Conservation (phyloP, 202 grass and related monocot species). For the Digitaria exilis region DNA sequence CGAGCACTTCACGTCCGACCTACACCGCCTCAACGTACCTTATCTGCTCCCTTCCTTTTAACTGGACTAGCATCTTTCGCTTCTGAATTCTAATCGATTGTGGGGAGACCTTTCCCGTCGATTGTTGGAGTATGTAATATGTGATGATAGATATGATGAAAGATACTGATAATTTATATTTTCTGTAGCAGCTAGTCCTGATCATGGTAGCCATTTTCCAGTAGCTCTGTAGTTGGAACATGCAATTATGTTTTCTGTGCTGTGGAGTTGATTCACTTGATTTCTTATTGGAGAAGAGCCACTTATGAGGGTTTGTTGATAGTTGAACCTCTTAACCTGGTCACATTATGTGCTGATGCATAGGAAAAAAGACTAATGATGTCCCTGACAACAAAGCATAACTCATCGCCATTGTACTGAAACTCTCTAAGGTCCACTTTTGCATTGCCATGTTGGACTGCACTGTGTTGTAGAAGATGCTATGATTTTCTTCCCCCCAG, state of each 20-base stretch:
- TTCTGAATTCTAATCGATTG: not conserved
- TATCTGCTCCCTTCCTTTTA: not conserved
- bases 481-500: not conserved
- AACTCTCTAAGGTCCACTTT: not conserved
- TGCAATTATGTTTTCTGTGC: not conserved
- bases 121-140: not conserved
- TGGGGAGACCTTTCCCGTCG: too few species aligned
- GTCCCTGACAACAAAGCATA: not conserved
- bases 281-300: not conserved
- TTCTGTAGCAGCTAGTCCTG: not conserved
- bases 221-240: not conserved
- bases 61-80: not conserved
- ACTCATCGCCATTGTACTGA: not conserved
- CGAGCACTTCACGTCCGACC: slow-evolving; percentile 93
- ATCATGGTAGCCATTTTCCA: slow-evolving; percentile 2
- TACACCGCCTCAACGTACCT: slow-evolving; percentile 90
- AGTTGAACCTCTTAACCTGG: not conserved
- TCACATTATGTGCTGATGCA: not conserved
- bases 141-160: not conserved
- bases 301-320: not conserved
- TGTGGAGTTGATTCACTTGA: not conserved
- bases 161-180: not conserved
- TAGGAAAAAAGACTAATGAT: not conserved
- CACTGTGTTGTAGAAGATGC: not conserved
- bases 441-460: not conserved